These are phyloP conservation scores for Trametes versicolor DNA, from an alignment of 1,284 basidiomycete genomes.

Conservation along the genomic window DNA sequence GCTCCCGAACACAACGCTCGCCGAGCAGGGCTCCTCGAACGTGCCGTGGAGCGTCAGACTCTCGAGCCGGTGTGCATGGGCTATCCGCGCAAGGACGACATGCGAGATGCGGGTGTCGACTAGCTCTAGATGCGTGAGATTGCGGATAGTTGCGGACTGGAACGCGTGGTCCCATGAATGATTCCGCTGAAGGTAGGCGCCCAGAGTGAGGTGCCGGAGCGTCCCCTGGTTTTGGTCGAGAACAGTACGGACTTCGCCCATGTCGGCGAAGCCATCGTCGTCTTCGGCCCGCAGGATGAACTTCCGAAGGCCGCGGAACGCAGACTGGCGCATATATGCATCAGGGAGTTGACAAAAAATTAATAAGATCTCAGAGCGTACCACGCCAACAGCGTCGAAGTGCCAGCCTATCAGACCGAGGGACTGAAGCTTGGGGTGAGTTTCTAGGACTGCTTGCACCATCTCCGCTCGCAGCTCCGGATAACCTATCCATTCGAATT, in stretches of 20 bases:
- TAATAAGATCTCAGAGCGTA: conserved; percentile 9
- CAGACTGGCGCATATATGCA: conserved; percentile 43
- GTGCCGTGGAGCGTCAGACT: conserved; percentile 71
- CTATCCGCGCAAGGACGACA: conserved; percentile 67
- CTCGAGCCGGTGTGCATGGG: conserved; percentile 65
- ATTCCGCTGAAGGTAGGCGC: conserved; percentile 67
- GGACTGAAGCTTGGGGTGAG: conserved; percentile 60
- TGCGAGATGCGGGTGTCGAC: conserved; percentile 73
- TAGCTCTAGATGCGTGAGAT: conserved; percentile 72
- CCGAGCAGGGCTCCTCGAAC: conserved; percentile 65
- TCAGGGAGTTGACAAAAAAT: background rate
- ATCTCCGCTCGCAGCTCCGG: conserved; percentile 70
- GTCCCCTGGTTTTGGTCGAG: conserved; percentile 66
- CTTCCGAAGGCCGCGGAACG: conserved; percentile 64
- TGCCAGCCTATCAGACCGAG: conserved; percentile 76
- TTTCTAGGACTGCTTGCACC: conserved; percentile 62
- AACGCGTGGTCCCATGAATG: conserved; percentile 75
- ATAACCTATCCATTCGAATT: conserved; percentile 79
- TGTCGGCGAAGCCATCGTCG: conserved; percentile 73
- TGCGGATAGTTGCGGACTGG: conserved; percentile 66
- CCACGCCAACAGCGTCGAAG: conserved; percentile 72
- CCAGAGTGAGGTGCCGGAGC: conserved; percentile 69
- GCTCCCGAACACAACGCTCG: conserved; percentile 67
- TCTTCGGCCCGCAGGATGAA: conserved; percentile 75
- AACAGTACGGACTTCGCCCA: conserved; percentile 71